Conservation (phyloP, 2,329 filamentous ascomycete genomes). For the Tolypocladium ophioglossoides region DNA sequence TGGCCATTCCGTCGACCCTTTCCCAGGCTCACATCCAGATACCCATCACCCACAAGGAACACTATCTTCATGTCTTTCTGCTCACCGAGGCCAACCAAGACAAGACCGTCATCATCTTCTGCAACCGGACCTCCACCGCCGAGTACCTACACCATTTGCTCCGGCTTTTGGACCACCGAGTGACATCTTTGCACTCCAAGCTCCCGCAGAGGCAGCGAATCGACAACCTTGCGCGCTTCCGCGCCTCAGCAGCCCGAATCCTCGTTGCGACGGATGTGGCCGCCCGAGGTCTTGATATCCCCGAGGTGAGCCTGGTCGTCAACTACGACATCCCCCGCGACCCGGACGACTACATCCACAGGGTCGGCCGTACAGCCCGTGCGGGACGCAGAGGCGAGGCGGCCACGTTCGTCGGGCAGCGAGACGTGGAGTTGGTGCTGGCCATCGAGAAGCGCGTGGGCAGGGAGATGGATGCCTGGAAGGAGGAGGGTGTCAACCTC, state of each 20-base stretch:
- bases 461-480: conserved; percentile 69
- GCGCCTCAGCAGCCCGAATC: conserved; percentile 77
- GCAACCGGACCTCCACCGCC: conserved; percentile 82
- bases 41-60: conserved; percentile 85
- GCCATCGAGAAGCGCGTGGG: conserved; percentile 82
- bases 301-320: conserved; percentile 78
- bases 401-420: conserved; percentile 82
- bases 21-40: conserved; percentile 79
- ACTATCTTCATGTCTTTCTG: conserved; percentile 85
- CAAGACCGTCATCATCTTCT: conserved; percentile 84
- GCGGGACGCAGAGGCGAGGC: conserved; percentile 75
- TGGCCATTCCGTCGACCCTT: conserved; percentile 72
- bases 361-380: conserved; percentile 89
- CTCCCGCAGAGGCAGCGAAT: conserved; percentile 77
- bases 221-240: conserved; percentile 83
- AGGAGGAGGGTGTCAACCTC: conserved; percentile 87
- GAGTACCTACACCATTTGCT: conserved; percentile 83
- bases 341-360: conserved; percentile 94
- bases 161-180: conserved; percentile 74
- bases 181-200: conserved; percentile 82
- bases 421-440: conserved; percentile 82
- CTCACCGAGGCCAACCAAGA: conserved; percentile 63
- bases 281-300: conserved; percentile 88
- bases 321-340: conserved; percentile 97
- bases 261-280: conserved; percentile 94